Evolutionary conservation across 768 basidiomycete species (phyloP).

Genomic region (Lactifluus hygrophoroides): DNA sequence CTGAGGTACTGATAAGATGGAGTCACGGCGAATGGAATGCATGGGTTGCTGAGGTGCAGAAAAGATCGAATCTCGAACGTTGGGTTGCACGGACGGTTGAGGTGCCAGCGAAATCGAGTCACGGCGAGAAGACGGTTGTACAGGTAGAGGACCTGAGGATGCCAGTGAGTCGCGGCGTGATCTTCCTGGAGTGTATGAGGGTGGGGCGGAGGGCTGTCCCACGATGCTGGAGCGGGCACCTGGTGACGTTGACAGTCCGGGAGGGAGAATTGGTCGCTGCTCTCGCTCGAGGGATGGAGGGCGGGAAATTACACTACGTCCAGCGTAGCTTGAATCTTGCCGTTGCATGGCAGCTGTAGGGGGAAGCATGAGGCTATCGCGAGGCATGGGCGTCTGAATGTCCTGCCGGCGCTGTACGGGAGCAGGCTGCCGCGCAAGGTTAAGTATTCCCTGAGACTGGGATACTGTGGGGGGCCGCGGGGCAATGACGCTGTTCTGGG

Average conservation of each 20-base stretch:
- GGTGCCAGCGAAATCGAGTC: slow-evolving; percentile 12
- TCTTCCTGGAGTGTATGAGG: neutral
- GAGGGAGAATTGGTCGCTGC: slow-evolving; percentile 19
- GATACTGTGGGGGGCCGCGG: slow-evolving; percentile 7
- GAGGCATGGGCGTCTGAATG: slow-evolving; percentile 13
- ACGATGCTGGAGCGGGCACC: neutral
- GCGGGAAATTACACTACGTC: neutral
- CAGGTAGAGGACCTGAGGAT: neutral
- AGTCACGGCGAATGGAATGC: slow-evolving; percentile 4
- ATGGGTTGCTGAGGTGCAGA: neutral
- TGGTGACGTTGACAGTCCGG: slow-evolving; percentile 13
- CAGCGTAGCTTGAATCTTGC: slow-evolving; percentile 12
- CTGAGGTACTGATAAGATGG: neutral
- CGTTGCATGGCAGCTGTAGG: neutral
- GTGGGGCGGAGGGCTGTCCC: slow-evolving; percentile 2
- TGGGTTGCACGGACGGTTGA: slow-evolving; percentile 1
- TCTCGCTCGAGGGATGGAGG: slow-evolving; percentile 27
- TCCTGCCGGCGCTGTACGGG: slow-evolving; percentile 8
- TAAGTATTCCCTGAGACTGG: neutral
- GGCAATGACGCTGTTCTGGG: slow-evolving; percentile 2
- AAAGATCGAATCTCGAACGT: neutral
- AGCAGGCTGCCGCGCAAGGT: neutral
- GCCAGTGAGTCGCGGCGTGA: neutral
- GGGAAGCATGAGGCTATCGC: slow-evolving; percentile 15
- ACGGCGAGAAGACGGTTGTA: slow-evolving; percentile 12